A percentile compares a stretch with the other conserved stretches of the same genome.
Conservation (phyloP, 2,329 filamentous ascomycete species). For the Mollisiaceae sp. region DNA sequence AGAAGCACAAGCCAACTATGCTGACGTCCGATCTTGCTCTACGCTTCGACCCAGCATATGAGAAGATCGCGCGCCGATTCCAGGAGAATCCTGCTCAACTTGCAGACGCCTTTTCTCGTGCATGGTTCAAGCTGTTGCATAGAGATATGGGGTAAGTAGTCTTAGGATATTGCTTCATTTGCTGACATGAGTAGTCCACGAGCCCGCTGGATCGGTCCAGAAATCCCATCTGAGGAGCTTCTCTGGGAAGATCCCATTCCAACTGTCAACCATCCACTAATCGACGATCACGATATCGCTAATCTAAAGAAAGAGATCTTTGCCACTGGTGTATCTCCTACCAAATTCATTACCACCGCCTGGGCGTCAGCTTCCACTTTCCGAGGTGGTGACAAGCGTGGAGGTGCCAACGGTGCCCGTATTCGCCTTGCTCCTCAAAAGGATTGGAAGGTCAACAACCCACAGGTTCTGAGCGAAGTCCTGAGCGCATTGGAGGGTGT, state of each 20-base stretch:
- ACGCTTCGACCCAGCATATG: conserved; percentile 72
- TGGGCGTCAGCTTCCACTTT: conserved; percentile 75
- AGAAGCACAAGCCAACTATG: conserved; percentile 79
- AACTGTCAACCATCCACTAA: conserved; percentile 57
- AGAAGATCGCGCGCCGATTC: conserved; percentile 77
- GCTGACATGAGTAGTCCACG: conserved; percentile 53
- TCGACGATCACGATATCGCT: conserved; percentile 68
- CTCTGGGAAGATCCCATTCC: conserved; percentile 79
- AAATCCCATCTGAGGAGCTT: conserved; percentile 72
- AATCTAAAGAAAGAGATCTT: conserved; percentile 73
- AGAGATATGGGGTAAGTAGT: conserved; percentile 65
- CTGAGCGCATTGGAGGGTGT: conserved; percentile 66
- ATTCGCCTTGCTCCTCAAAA: conserved; percentile 76
- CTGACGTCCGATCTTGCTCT: conserved; percentile 76
- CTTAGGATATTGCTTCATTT: too few relatives aligned
- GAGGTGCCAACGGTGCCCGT: conserved; percentile 80
- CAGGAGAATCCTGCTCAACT: conserved; percentile 71
- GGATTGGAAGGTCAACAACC: conserved; percentile 78
- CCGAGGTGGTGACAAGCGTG: conserved; percentile 80
- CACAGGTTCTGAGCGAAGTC: conserved; percentile 65
- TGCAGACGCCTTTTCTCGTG: conserved; percentile 70
- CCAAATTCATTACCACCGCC: conserved; percentile 67
- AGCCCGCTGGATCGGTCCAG: conserved; percentile 73
- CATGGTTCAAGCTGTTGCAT: conserved; percentile 86
- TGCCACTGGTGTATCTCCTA: conserved; percentile 60